phyloP scores from a whole-genome alignment of 306 rosid species.

The cucumber (Cucumis sativus) region Cucumber_9930_V3 NC_026661.2:316501-317000 shows the following conservation, averaged over 20 bases:
- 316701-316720: slow-evolving; percentile 48
- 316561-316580: neutral
- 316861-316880: slow-evolving; percentile 65
- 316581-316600: neutral
- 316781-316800: slow-evolving; percentile 8
- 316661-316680: slow-evolving; percentile 15
- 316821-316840: slow-evolving; percentile 34
- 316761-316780: slow-evolving; percentile 11
- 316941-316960: neutral
- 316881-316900: slow-evolving; percentile 30
- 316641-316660: slow-evolving; percentile 26
- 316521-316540: neutral
- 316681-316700: slow-evolving; percentile 26
- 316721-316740: slow-evolving; percentile 8
- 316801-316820: slow-evolving; percentile 35
- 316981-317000: neutral
- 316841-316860: slow-evolving; percentile 36
- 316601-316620: neutral
- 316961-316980: neutral
- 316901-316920: neutral
- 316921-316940: neutral
- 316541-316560: slow-evolving; percentile 17
- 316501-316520: neutral
- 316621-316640: slow-evolving; percentile 15
- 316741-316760: slow-evolving; percentile 1